These are phyloP conservation scores for Triticum urartu DNA, from an alignment of 176 grass and related monocot genomes.

Conservation along the genomic window DNA sequence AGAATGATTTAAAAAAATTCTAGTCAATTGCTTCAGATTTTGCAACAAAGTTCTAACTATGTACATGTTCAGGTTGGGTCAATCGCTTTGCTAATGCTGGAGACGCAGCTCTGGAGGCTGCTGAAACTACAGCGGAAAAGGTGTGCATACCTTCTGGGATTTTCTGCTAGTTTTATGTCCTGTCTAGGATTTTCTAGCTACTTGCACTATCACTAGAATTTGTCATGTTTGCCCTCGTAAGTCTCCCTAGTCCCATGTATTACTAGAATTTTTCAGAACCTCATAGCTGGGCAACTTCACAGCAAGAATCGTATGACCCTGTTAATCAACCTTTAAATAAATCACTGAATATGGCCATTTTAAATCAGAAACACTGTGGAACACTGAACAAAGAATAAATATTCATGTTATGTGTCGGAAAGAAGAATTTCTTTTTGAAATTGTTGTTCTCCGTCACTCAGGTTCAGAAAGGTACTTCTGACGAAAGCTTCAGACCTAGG, in stretches of 20 bases:
- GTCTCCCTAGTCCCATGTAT: not conserved
- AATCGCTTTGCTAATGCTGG: conserved; percentile 67
- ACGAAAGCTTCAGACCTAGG: not conserved
- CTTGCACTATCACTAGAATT: not conserved
- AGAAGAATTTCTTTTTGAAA: not conserved
- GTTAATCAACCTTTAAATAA: not conserved
- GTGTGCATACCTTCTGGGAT: conserved; percentile 19
- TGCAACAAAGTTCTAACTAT: not conserved
- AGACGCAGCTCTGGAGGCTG: conserved; percentile 60
- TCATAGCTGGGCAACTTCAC: not conserved
- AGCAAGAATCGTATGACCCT: not conserved
- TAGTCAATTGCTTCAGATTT: not conserved
- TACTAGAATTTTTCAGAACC: not conserved
- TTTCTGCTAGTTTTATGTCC: conserved; percentile 13
- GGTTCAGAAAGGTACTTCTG: conserved; percentile 12
- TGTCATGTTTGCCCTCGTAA: not conserved
- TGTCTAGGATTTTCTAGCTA: not conserved
- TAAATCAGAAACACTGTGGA: not conserved
- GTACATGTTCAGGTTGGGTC: conserved; percentile 44
- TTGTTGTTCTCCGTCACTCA: not conserved
- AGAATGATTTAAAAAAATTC: not conserved
- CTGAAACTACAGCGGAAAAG: conserved; percentile 53
- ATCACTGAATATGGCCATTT: not conserved
- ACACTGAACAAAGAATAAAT: not conserved
- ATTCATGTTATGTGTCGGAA: not conserved